These are phyloP conservation scores for Lineolata rhizophorae DNA, from an alignment of 495 filamentous ascomycete genomes.

Conservation along the genomic window DNA sequence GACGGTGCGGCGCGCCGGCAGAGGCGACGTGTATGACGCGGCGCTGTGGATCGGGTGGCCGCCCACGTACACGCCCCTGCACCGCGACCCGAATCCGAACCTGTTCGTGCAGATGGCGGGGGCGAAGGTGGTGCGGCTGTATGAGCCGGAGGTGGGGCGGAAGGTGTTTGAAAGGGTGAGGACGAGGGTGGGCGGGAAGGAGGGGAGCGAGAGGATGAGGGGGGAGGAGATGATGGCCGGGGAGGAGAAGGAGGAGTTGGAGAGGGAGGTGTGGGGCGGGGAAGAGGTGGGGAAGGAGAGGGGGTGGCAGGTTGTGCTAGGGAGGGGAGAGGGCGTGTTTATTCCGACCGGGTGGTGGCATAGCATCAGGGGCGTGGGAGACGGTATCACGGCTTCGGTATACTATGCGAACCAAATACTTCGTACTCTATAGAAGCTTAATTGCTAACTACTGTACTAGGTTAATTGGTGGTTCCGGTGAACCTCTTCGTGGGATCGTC, in stretches of 20 bases:
- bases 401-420: slow-evolving; percentile 3
- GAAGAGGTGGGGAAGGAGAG: slow-evolving; percentile 15
- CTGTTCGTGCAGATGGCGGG: slow-evolving; percentile 69
- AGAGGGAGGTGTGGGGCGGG: slow-evolving; percentile 52
- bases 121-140: slow-evolving; percentile 48
- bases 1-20: slow-evolving; percentile 35
- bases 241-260: slow-evolving; percentile 37
- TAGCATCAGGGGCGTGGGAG: slow-evolving; percentile 54
- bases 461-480: slow-evolving; percentile 92
- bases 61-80: slow-evolving; percentile 72
- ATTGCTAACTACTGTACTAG: slow-evolving; percentile 21
- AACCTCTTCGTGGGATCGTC: slow-evolving; percentile 2
- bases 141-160: slow-evolving; percentile 36
- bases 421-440: not conserved
- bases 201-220: slow-evolving; percentile 33
- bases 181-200: slow-evolving; percentile 19
- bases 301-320: slow-evolving; percentile 14
- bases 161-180: slow-evolving; percentile 36
- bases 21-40: slow-evolving; percentile 59
- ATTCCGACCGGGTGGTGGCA: slow-evolving; percentile 96
- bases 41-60: slow-evolving; percentile 77
- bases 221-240: slow-evolving; percentile 91
- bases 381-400: slow-evolving; percentile 43
- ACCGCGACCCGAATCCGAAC: slow-evolving; percentile 88
- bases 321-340: slow-evolving; percentile 55